These are phyloP conservation scores for Phanerodontia chrysosporium DNA, from an alignment of 768 basidiomycete species.

Conservation along the genomic window DNA sequence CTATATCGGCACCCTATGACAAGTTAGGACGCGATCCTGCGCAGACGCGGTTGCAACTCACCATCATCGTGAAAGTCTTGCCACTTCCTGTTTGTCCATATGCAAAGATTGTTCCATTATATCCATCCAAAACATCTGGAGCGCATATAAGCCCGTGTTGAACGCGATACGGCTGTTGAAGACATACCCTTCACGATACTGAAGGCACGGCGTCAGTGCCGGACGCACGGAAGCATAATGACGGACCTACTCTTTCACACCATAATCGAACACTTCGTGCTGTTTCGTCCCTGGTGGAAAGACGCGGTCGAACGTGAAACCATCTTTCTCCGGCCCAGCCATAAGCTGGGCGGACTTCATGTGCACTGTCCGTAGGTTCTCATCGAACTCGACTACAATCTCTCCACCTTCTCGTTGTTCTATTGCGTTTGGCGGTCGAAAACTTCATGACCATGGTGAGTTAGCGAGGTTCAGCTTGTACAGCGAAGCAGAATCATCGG, in stretches of 20 bases:
- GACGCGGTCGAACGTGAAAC: conserved; percentile 96
- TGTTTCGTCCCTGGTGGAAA: conserved; percentile 92
- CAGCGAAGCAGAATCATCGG: not conserved
- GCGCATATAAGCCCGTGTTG: not conserved
- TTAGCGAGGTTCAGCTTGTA: not conserved
- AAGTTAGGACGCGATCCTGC: conserved; percentile 11
- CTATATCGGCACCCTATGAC: conserved; percentile 90
- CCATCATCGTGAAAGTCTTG: conserved; percentile 99
- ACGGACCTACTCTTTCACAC: conserved; percentile 87
- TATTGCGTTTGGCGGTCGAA: conserved; percentile 91
- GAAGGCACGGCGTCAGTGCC: conserved; percentile 9
- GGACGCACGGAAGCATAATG: not conserved
- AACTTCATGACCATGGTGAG: conserved; percentile 42
- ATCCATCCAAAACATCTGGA: conserved; percentile 94
- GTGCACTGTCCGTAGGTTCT: conserved; percentile 78
- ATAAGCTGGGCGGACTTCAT: conserved; percentile 66
- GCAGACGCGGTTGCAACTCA: conserved; percentile 26
- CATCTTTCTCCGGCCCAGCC: conserved; percentile 90
- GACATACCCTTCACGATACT: conserved; percentile 84
- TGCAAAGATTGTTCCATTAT: conserved; percentile 94
- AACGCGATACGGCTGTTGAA: not conserved
- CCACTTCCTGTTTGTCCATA: conserved; percentile 87
- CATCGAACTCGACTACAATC: conserved; percentile 85
- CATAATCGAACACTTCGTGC: conserved; percentile 95
- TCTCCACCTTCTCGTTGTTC: conserved; percentile 86